Percentiles rank a stretch among this genome's conserved stretches.
phyloP scores from a whole-genome alignment of 2,329 filamentous ascomycete genomes.

The Stemphylium lycopersici region DNA sequence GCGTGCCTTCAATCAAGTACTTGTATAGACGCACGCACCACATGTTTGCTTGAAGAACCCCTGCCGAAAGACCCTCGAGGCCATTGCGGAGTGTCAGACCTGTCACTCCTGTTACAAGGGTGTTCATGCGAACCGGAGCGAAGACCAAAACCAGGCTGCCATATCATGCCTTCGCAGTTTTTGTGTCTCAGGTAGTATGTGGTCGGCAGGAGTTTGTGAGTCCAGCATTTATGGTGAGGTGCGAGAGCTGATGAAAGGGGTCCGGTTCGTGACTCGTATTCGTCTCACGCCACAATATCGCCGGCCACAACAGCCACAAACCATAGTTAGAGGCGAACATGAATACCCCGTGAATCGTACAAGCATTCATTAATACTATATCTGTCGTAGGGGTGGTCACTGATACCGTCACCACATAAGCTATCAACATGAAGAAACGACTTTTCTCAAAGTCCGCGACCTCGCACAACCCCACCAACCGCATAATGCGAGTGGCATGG shows the following conservation, averaged over 20 bases:
- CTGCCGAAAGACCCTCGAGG: neutral
- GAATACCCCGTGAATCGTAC: too few relatives aligned
- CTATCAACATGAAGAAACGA: neutral
- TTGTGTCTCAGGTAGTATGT: slow-evolving; percentile 1
- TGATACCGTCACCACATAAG: neutral
- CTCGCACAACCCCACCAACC: neutral
- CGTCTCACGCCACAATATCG: neutral
- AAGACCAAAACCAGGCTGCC: slow-evolving; percentile 4
- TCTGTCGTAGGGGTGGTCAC: neutral
- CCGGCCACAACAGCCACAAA: too few relatives aligned
- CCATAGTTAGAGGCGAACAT: too few relatives aligned
- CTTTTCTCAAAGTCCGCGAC: neutral
- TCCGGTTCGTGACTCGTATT: neutral
- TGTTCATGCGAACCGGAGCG: slow-evolving; percentile 15
- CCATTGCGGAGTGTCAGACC: slow-evolving; percentile 6
- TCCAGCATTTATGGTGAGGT: neutral
- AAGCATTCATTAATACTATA: neutral
- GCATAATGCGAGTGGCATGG: neutral
- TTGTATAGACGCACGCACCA: slow-evolving; percentile 14
- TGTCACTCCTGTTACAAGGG: slow-evolving; percentile 16
- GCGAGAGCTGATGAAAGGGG: neutral
- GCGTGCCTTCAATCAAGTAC: neutral
- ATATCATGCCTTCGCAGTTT: slow-evolving; percentile 3
- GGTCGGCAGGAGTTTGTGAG: neutral
- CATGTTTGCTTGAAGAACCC: slow-evolving; percentile 3